These are phyloP conservation scores for Botrytis elliptica DNA, from an alignment of 2,329 filamentous ascomycete species.

Conservation along the genomic window DNA sequence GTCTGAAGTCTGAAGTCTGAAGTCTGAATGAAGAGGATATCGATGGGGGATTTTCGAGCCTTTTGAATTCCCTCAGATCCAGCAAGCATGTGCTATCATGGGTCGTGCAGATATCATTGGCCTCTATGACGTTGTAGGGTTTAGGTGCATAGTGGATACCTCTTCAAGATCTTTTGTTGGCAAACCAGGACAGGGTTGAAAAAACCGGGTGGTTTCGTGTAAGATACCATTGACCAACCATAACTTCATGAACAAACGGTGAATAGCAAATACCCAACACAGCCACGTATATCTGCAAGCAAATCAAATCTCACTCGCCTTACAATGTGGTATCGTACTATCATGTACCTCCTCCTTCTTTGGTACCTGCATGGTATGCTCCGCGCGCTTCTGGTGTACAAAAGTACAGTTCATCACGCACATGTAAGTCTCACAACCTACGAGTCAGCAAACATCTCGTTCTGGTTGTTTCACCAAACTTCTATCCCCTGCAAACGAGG, in stretches of 20 bases:
- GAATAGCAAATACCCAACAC: not conserved
- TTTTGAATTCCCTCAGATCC: conserved; percentile 11
- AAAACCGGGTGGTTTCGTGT: not conserved
- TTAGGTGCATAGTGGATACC: conserved; percentile 7
- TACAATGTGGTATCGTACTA: not conserved
- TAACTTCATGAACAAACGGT: not conserved
- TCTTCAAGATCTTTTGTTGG: conserved; percentile 13
- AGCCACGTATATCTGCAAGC: conserved; percentile 14
- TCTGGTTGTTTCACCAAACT: not conserved
- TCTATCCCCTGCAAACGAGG: conserved; percentile 6
- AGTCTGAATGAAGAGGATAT: not conserved
- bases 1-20: conserved; percentile 1
- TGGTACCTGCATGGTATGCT: conserved; percentile 16
- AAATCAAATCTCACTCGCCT: not conserved
- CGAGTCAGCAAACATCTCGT: not conserved
- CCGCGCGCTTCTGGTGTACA: not conserved
- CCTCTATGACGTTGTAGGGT: conserved; percentile 1
- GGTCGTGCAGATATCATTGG: conserved; percentile 2
- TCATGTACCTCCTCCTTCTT: conserved; percentile 1
- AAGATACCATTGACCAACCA: not conserved
- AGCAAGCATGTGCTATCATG: not conserved
- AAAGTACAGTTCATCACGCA: conserved; percentile 13
- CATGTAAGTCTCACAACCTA: conserved; percentile 9
- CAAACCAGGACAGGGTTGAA: conserved; percentile 1
- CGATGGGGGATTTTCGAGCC: not conserved